These are phyloP conservation scores for Syzygium malaccense DNA, from an alignment of 441 rosid genomes.

Conservation along the genomic window DNA sequence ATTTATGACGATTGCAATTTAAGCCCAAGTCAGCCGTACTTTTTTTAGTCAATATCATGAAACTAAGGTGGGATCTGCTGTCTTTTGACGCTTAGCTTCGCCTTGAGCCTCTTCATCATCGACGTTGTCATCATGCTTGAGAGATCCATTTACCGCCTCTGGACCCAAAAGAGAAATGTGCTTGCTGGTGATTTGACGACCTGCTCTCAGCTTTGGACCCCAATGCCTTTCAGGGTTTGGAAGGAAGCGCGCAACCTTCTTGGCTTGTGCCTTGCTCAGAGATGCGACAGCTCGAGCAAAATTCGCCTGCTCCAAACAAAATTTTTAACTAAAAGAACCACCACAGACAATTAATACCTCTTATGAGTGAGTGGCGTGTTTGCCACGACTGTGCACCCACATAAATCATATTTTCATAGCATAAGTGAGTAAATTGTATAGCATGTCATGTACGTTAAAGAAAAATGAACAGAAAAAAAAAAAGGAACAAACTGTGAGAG, in stretches of 20 bases:
- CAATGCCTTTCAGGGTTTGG: constrained; percentile 98
- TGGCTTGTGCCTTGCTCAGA: constrained; percentile 90
- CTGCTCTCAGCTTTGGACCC: constrained; percentile 97
- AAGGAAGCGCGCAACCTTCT: constrained; percentile 85
- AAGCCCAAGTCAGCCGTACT: neutral
- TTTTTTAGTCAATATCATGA: neutral
- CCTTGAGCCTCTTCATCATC: constrained; percentile 27
- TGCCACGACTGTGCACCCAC: neutral
- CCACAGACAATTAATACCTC: neutral
- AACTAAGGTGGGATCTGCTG: constrained; percentile 21
- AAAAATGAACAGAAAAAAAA: neutral
- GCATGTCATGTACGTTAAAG: neutral
- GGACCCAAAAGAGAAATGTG: constrained; percentile 89
- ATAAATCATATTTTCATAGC: neutral
- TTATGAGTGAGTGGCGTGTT: neutral
- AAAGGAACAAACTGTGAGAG: neutral
- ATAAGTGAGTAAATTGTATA: neutral
- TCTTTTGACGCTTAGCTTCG: constrained; percentile 42
- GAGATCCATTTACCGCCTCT: constrained; percentile 76
- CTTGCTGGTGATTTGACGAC: constrained; percentile 88
- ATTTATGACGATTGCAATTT: neutral
- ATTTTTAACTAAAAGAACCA: neutral
- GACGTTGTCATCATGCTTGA: constrained; percentile 18
- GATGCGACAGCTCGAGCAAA: constrained; percentile 83
- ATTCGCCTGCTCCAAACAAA: constrained; percentile 51